Evolutionary conservation across 768 basidiomycete genomes (phyloP).

Genomic region (Galerina marginata): DNA sequence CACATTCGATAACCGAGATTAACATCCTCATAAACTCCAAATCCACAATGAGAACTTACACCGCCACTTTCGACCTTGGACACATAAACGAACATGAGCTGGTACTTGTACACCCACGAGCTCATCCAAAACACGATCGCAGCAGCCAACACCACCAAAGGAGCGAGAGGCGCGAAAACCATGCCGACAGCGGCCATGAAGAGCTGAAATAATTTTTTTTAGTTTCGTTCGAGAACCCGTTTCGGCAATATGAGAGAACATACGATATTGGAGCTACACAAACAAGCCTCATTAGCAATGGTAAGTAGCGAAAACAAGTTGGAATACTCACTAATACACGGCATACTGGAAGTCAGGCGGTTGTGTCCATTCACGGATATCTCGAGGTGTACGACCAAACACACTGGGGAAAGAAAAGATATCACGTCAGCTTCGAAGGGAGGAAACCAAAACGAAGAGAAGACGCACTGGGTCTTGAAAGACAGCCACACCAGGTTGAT

Average conservation of each 20-base stretch:
- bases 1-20: conserved; percentile 1
- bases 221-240: conserved; percentile 16
- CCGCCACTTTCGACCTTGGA: conserved; percentile 94
- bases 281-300: neutral
- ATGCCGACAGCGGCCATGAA: conserved; percentile 93
- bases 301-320: neutral
- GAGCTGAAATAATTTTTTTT: conserved; percentile 48
- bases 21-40: neutral
- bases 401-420: conserved; percentile 43
- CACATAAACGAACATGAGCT: conserved; percentile 92
- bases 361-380: conserved; percentile 89
- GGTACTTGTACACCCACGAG: conserved; percentile 93
- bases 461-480: conserved; percentile 77
- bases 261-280: conserved; percentile 35
- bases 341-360: conserved; percentile 90
- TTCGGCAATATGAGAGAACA: neutral
- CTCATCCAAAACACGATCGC: conserved; percentile 87
- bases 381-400: conserved; percentile 89
- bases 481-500: conserved; percentile 86
- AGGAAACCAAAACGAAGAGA: neutral
- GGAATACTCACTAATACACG: conserved; percentile 74
- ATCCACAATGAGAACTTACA: conserved; percentile 48
- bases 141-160: conserved; percentile 83
- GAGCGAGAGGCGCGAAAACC: conserved; percentile 94
- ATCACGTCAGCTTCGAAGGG: neutral